A percentile compares a stretch with the other conserved stretches of the same genome.
Evolutionary conservation across 306 rosid genomes (phyloP).

Genomic region (Malus domestica): DNA sequence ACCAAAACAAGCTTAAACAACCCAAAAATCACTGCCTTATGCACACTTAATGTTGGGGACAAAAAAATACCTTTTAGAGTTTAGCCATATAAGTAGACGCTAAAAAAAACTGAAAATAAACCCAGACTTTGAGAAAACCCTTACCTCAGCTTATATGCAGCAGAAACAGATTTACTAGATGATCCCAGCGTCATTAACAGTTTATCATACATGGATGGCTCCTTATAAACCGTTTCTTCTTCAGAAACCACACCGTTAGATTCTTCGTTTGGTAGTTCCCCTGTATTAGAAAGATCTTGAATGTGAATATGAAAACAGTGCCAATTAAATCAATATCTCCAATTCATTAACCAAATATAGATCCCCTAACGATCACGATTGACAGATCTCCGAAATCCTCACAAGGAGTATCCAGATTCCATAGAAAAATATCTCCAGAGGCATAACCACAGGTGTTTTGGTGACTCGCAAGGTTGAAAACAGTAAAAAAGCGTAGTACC

Average conservation of each 20-base stretch:
- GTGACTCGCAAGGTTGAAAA: background rate
- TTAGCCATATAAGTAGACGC: background rate
- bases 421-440: no score
- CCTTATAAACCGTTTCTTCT: conserved; percentile 20
- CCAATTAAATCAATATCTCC: background rate
- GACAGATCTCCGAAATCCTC: no score
- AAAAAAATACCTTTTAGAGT: background rate
- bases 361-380: background rate
- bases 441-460: background rate
- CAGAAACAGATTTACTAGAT: conserved; percentile 30
- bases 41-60: background rate
- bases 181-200: conserved; percentile 28
- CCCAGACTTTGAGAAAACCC: background rate
- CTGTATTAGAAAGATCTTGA: background rate
- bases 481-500: background rate
- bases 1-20: background rate
- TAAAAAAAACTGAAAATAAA: background rate
- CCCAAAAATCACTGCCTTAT: background rate
- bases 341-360: background rate
- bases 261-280: conserved; percentile 12
- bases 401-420: no score
- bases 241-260: conserved; percentile 1
- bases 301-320: background rate
- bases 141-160: conserved; percentile 38
- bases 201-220: conserved; percentile 33